Conservation (phyloP, 2,329 filamentous ascomycete genomes). For the Ophiostoma pallidulum region DNA sequence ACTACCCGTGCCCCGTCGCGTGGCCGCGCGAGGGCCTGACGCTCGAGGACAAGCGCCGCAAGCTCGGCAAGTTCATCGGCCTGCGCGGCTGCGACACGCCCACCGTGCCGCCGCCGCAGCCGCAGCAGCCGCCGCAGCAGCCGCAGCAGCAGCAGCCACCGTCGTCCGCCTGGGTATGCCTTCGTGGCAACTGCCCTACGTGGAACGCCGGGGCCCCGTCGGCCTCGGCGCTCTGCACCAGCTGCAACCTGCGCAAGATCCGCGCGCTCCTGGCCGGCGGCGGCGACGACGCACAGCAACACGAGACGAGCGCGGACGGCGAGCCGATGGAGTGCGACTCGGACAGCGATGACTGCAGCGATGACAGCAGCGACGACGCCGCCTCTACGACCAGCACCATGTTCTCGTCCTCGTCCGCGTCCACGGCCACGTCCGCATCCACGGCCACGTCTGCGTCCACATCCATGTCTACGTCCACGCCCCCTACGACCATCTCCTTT, state of each 20-base stretch:
- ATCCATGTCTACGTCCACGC: no score
- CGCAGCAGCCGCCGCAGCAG: background rate
- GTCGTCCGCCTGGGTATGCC: background rate
- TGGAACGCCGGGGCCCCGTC: no score
- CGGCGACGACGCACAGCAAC: no score
- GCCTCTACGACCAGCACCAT: no score
- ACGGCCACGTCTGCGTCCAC: no score
- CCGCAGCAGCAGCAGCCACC: background rate
- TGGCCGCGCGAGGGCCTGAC: slow-evolving; percentile 44
- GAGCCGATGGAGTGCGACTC: background rate
- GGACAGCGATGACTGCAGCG: background rate
- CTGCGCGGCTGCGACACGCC: slow-evolving; percentile 46
- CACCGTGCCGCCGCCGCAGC: background rate
- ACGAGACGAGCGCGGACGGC: background rate
- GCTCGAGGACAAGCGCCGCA: slow-evolving; percentile 59
- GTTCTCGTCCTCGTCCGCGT: no score
- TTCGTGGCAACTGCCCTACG: no score
- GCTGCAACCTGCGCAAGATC: slow-evolving; percentile 1
- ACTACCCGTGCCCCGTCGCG: slow-evolving; percentile 60
- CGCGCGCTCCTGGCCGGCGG: background rate
- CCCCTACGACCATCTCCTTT: no score
- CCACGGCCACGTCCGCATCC: no score
- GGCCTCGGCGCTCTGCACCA: background rate
- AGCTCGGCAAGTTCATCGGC: slow-evolving; percentile 66
- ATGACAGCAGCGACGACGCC: no score